Evolutionary conservation across 2,329 filamentous ascomycete genomes (phyloP).

Genomic region (Diaporthe longicolla): DNA sequence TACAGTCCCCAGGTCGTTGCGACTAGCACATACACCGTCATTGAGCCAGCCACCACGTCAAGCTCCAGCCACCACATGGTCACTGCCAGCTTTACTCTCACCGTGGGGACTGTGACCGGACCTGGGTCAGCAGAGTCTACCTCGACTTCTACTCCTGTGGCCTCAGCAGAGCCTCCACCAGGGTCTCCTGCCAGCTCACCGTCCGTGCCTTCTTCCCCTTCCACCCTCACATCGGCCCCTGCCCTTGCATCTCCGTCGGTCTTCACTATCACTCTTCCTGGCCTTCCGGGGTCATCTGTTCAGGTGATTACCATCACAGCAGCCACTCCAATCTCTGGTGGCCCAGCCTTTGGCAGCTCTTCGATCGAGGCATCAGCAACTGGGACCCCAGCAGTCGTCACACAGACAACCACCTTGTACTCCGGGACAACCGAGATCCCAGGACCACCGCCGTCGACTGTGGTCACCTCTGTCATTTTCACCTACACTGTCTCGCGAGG

Average conservation of each 20-base stretch:
- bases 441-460: constrained; percentile 16
- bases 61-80: constrained; percentile 32
- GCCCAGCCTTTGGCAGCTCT: constrained; percentile 10
- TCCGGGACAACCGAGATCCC: constrained; percentile 39
- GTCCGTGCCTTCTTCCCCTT: background rate
- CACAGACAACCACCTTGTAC: constrained; percentile 16
- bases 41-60: constrained; percentile 33
- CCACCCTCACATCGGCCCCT: background rate
- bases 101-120: constrained; percentile 36
- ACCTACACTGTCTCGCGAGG: constrained; percentile 46
- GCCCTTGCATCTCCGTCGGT: constrained; percentile 15
- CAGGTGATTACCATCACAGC: constrained; percentile 40
- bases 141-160: background rate
- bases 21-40: constrained; percentile 42
- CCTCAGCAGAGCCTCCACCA: constrained; percentile 29
- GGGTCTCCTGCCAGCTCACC: background rate
- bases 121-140: background rate
- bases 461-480: constrained; percentile 42
- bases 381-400: background rate
- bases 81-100: constrained; percentile 46
- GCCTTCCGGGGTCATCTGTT: constrained; percentile 28
- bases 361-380: constrained; percentile 2
- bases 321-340: constrained; percentile 19
- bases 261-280: constrained; percentile 40
- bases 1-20: constrained; percentile 41